A percentile compares a stretch with the other conserved stretches of the same genome.
Conservation (phyloP, 2,329 filamentous ascomycete genomes). For the Sarocladium kiliense region DNA sequence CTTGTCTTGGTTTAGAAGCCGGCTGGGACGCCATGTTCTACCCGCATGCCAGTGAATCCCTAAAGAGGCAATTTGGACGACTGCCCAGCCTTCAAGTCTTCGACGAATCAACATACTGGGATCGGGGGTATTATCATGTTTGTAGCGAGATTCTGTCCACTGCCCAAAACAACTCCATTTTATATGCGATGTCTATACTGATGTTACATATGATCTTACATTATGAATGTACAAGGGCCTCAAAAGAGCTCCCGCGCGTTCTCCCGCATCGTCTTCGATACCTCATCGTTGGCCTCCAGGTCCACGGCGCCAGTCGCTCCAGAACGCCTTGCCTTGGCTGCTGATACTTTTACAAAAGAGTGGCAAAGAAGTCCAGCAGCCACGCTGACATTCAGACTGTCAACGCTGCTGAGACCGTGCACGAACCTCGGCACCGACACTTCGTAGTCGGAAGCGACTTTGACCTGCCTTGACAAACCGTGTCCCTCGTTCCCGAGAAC, state of each 20-base stretch:
- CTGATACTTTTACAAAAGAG: constrained; percentile 51
- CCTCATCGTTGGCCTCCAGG: background rate
- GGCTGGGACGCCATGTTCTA: too few species aligned
- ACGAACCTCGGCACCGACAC: constrained; percentile 58
- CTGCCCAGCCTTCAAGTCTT: background rate
- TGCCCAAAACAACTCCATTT: background rate
- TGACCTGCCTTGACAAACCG: constrained; percentile 62
- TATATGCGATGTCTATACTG: background rate
- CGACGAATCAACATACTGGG: too few species aligned
- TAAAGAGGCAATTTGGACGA: background rate
- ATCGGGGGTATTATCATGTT: too few species aligned
- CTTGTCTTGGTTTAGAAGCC: too few species aligned
- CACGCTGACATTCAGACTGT: constrained; percentile 91
- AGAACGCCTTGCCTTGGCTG: constrained; percentile 11
- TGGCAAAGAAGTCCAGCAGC: constrained; percentile 73
- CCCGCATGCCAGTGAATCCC: too few species aligned
- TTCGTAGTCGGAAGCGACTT: constrained; percentile 60
- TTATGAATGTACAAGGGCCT: background rate
- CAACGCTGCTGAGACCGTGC: constrained; percentile 52
- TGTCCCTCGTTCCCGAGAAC: constrained; percentile 79
- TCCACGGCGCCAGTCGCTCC: constrained; percentile 16
- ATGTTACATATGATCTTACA: constrained; percentile 1
- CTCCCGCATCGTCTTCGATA: background rate
- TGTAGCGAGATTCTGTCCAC: too few species aligned
- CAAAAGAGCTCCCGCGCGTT: constrained; percentile 1